Percentiles rank a stretch among this genome's conserved stretches.
Conservation (phyloP, 2,329 filamentous ascomycete genomes). For the Paraphoma chrysanthemicola region DNA sequence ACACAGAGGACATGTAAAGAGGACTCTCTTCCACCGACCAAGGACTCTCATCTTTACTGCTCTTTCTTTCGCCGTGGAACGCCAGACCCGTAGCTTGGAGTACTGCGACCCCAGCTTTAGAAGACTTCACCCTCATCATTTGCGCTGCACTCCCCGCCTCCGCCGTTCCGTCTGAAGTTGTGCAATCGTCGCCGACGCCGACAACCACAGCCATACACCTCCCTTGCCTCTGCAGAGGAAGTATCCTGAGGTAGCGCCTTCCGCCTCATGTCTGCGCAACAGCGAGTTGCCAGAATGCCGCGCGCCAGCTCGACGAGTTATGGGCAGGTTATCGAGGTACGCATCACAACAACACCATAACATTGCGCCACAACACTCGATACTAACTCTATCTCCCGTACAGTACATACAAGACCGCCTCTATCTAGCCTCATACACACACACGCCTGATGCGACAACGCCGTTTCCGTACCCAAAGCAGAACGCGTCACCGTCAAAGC, state of each 20-base stretch:
- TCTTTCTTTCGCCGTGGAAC: conserved; percentile 38
- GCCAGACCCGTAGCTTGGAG: conserved; percentile 24
- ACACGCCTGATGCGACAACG: conserved; percentile 80
- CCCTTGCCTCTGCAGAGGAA: conserved; percentile 17
- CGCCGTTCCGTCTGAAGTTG: conserved; percentile 25
- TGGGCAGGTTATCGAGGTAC: conserved; percentile 94
- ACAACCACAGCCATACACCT: conserved; percentile 2
- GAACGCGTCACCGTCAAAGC: conserved; percentile 75
- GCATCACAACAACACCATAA: conserved; percentile 55
- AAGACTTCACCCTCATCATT: conserved; percentile 13
- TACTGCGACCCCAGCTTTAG: conserved; percentile 29
- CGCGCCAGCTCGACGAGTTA: conserved; percentile 60
- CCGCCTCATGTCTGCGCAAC: conserved; percentile 34
- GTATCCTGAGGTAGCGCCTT: conserved; percentile 19
- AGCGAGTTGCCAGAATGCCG: conserved; percentile 37
- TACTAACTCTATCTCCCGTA: conserved; percentile 14
- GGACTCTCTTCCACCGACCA: conserved; percentile 31
- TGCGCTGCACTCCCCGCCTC: conserved; percentile 19
- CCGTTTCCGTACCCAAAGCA: conserved; percentile 82
- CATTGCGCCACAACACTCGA: conserved; percentile 18
- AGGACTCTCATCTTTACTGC: conserved; percentile 45
- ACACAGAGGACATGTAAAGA: conserved; percentile 29
- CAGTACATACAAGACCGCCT: conserved; percentile 73
- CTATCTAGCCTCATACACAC: conserved; percentile 91
- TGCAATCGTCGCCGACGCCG: not conserved